Conservation (phyloP, 176 grass and related monocot genomes). For the Eragrostis nindensis region DNA sequence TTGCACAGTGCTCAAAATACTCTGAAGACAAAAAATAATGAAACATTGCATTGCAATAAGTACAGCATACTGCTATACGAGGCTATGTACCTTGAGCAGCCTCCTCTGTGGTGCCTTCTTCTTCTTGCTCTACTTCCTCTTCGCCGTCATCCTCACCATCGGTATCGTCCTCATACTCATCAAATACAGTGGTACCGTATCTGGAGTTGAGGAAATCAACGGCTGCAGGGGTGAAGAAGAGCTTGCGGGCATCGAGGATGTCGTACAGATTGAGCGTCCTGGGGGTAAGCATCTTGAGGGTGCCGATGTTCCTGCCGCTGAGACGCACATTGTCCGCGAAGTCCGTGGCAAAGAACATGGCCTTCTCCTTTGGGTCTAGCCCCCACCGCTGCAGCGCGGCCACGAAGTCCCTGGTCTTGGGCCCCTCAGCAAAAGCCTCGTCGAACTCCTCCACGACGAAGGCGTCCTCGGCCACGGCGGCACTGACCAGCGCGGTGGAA, state of each 20-base stretch:
- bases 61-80: slow-evolving; percentile 8
- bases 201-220: slow-evolving; percentile 87
- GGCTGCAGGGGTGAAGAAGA: slow-evolving; percentile 74
- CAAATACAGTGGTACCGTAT: slow-evolving; percentile 55
- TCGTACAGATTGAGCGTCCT: slow-evolving; percentile 94
- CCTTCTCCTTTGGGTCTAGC: slow-evolving; percentile 86
- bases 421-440: slow-evolving; percentile 59
- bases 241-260: slow-evolving; percentile 76
- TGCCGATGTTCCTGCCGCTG: slow-evolving; percentile 91
- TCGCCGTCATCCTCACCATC: slow-evolving; percentile 43
- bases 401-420: slow-evolving; percentile 81
- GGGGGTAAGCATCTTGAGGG: slow-evolving; percentile 91
- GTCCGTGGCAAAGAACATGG: slow-evolving; percentile 76
- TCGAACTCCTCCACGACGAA: slow-evolving; percentile 89
- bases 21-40: slow-evolving; percentile 24
- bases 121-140: slow-evolving; percentile 38
- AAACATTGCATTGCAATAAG: slow-evolving; percentile 4
- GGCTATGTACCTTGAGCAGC: slow-evolving; percentile 48
- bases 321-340: slow-evolving; percentile 70
- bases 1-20: neutral
- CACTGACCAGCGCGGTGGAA: slow-evolving; percentile 85
- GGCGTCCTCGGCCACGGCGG: slow-evolving; percentile 67
- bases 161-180: slow-evolving; percentile 38
- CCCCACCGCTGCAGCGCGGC: slow-evolving; percentile 85
- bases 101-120: slow-evolving; percentile 28